These are phyloP conservation scores for Myrica gale DNA, from an alignment of 306 rosid species.

Conservation along the genomic window DNA sequence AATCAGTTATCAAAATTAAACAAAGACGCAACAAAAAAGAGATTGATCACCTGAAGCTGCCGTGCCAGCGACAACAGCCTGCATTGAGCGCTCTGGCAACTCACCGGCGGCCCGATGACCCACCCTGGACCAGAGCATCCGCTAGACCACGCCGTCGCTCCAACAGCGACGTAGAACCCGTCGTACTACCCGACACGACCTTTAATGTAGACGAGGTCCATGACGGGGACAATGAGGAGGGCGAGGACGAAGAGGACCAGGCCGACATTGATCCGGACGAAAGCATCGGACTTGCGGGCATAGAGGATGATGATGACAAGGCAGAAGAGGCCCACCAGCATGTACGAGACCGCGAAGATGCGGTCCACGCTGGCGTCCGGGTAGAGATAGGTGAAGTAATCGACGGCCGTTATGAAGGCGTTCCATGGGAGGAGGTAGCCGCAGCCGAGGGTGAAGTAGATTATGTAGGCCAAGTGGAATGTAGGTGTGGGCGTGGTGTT, in stretches of 20 bases:
- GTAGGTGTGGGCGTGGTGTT: not conserved
- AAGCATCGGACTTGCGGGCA: constrained; percentile 55
- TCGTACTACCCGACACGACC: constrained; percentile 73
- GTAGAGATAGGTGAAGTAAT: constrained; percentile 78
- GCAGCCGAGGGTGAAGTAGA: constrained; percentile 66
- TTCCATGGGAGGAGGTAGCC: constrained; percentile 96
- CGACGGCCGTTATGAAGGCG: constrained; percentile 87
- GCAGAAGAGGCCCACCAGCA: constrained; percentile 50
- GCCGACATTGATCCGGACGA: constrained; percentile 64
- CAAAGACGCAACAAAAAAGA: not conserved
- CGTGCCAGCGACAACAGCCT: constrained; percentile 85
- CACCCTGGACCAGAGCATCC: constrained; percentile 75
- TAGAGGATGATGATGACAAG: constrained; percentile 57
- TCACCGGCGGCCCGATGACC: constrained; percentile 86
- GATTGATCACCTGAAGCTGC: constrained; percentile 62
- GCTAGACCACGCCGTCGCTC: constrained; percentile 52
- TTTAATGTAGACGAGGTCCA: constrained; percentile 51
- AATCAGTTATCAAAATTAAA: no score
- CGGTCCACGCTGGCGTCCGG: constrained; percentile 86
- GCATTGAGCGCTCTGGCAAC: constrained; percentile 81
- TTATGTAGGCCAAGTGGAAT: constrained; percentile 58
- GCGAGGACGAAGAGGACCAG: constrained; percentile 52
- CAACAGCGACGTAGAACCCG: constrained; percentile 65
- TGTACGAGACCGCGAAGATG: constrained; percentile 65
- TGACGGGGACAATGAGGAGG: constrained; percentile 54